Percentiles rank a stretch among this genome's conserved stretches.
Conservation (phyloP, 768 basidiomycete species). For the Hemileccinum rubropunctum region DNA sequence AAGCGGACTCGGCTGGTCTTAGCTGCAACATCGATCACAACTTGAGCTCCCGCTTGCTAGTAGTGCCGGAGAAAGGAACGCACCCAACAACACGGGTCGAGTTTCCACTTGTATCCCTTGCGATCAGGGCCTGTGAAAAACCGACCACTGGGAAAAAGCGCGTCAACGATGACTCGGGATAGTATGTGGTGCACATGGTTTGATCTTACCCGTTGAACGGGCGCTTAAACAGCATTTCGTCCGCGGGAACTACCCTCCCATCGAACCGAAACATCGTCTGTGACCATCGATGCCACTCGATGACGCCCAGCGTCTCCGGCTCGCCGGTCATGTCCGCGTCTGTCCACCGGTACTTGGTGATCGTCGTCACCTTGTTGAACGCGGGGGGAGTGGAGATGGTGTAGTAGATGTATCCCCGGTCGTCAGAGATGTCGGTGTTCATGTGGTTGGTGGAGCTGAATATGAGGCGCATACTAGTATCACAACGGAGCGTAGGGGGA, state of each 20-base stretch:
- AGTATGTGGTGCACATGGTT: no score
- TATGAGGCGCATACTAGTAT: conserved; percentile 18
- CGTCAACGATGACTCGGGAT: no score
- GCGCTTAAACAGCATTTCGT: background rate
- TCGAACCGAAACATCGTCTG: conserved; percentile 1
- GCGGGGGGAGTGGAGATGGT: conserved; percentile 5
- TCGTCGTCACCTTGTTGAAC: conserved; percentile 2
- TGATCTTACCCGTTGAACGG: no score
- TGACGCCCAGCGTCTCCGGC: conserved; percentile 2
- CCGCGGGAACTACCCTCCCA: background rate
- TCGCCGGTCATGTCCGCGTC: background rate
- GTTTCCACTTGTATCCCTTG: conserved; percentile 25
- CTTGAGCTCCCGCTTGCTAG: no score
- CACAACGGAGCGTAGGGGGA: no score
- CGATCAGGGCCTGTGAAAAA: conserved; percentile 27
- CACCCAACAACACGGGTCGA: conserved; percentile 16
- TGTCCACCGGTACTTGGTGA: conserved; percentile 1
- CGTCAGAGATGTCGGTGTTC: conserved; percentile 17
- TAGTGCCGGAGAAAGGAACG: no score
- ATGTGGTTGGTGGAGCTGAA: conserved; percentile 15
- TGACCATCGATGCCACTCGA: conserved; percentile 4
- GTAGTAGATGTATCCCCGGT: conserved; percentile 7
- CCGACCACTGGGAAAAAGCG: conserved; percentile 13
- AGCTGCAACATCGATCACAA: no score
- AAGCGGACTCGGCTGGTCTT: background rate